A percentile compares a stretch with the other conserved stretches of the same genome.
These are phyloP conservation scores for Dimargaris xerosporica DNA, from an alignment of 192 early-diverging fungal genomes.

Conservation along the genomic window DNA sequence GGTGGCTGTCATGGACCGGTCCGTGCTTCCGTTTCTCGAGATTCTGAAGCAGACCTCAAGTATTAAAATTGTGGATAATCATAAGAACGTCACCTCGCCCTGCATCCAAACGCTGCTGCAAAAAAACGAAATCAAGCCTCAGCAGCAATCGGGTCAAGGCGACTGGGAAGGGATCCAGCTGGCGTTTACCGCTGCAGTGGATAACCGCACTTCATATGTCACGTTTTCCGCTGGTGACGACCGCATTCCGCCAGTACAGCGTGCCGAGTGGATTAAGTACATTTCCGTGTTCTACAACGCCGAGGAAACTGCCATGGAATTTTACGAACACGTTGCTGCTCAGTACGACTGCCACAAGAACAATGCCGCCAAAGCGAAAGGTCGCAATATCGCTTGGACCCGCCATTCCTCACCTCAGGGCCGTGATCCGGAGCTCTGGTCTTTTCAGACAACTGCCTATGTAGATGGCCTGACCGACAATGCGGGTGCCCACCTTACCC, in stretches of 20 bases:
- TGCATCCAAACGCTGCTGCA: conserved; percentile 28
- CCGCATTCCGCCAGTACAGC: conserved; percentile 23
- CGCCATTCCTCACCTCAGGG: conserved; percentile 41
- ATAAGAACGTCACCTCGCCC: conserved; percentile 25
- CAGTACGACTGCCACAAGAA: conserved; percentile 27
- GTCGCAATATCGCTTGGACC: conserved; percentile 45
- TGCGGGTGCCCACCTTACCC: conserved; percentile 48
- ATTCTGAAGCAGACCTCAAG: conserved; percentile 27
- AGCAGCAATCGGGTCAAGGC: conserved; percentile 22
- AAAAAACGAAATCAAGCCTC: conserved; percentile 21
- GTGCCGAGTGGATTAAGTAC: conserved; percentile 37
- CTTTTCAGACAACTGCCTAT: conserved; percentile 36
- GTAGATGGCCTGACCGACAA: conserved; percentile 41
- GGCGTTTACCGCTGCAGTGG: conserved; percentile 18
- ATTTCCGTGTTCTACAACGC: conserved; percentile 31
- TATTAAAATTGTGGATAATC: conserved; percentile 25
- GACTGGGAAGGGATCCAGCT: conserved; percentile 22
- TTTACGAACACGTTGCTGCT: conserved; percentile 21
- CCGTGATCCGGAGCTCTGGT: conserved; percentile 52
- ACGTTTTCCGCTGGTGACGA: conserved; percentile 22
- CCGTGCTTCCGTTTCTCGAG: conserved; percentile 26
- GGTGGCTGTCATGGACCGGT: conserved; percentile 25
- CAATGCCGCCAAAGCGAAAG: conserved; percentile 25
- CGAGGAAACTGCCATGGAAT: conserved; percentile 29
- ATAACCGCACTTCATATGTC: conserved; percentile 21